phyloP scores from a whole-genome alignment of 352 stramenopile species.

The Pythium aphanidermatum region DNA sequence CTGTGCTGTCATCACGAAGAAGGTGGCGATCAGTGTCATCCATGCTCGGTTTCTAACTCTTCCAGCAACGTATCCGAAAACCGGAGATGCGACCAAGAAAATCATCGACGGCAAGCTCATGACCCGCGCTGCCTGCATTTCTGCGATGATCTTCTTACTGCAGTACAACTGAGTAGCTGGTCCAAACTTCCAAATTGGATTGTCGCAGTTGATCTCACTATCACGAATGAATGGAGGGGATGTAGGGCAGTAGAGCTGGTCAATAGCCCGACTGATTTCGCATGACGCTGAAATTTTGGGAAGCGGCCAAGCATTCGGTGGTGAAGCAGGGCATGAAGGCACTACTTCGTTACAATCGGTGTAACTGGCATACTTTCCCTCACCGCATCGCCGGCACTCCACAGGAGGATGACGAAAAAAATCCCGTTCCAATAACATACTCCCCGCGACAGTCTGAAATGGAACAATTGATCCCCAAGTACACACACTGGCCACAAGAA shows the following conservation, averaged over 20 bases:
- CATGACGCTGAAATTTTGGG: conserved; percentile 31
- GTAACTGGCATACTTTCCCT: conserved; percentile 32
- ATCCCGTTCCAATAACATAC: conserved; percentile 72
- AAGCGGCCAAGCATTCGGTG: conserved; percentile 37
- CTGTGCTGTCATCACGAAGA: conserved; percentile 56
- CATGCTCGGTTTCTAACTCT: conserved; percentile 45
- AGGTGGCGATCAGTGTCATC: conserved; percentile 43
- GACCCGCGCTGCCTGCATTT: conserved; percentile 32
- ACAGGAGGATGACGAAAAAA: conserved; percentile 31
- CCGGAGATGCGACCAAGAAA: conserved; percentile 54
- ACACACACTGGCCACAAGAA: conserved; percentile 54
- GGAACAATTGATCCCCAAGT: conserved; percentile 80
- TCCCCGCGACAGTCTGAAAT: conserved; percentile 80
- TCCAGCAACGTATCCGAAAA: conserved; percentile 77
- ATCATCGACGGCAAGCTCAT: conserved; percentile 84
- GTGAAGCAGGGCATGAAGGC: conserved; percentile 24
- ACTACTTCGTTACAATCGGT: conserved; percentile 39
- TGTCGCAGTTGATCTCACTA: conserved; percentile 44
- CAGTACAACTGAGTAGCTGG: conserved; percentile 28
- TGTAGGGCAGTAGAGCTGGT: conserved; percentile 30
- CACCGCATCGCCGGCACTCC: conserved; percentile 29
- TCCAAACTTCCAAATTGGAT: conserved; percentile 32
- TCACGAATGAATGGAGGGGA: conserved; percentile 31
- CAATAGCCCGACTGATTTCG: conserved; percentile 22
- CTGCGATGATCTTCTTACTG: conserved; percentile 32